Evolutionary conservation across 345 rosid genomes (phyloP), one percentile per base, ranked within the genome.

Genomic region (Syzygium aromaticum): DNA sequence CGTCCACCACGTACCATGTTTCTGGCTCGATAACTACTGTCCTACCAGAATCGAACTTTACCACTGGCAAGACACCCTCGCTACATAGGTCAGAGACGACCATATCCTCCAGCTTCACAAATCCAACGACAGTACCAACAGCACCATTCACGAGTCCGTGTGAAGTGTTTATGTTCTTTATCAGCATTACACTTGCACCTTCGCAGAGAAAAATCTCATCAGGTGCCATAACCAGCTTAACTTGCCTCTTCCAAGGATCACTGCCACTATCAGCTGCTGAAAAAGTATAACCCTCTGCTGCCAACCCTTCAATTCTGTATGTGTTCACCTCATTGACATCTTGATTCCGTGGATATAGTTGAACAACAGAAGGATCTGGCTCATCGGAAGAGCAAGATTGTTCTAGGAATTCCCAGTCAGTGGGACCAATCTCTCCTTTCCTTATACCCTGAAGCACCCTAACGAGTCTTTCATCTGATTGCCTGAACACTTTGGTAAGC

Each of bases 161-260:
- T 10, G 40, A 27, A 5, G 86, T 83, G 57, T 86, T 49, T 87
- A 87, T 73, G 78, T 89, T 89, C 88, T 86, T 89, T 33, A 86
- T 88, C 84, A 90, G 86, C 89, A 87, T 87, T 85, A 89, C 92
- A 87, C 92, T 89, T 17, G 89, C 88, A 46, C 89, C 88, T 63
- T 49, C n/a, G 51, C 90, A 89, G 52, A 87, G 85, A 23, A 33
- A 51, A 49, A 90, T 85, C 53, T 51, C 54, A 25, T 86, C 88
- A 1, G 86, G 87, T 16, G 86, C 87, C 2, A 90, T 89, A n/a
- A 89, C 90, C 16, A 52, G 87, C 28, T 89, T 82, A 52, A 87
- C 84, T 46, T 85, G 86, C 82, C 64, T 67, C 86, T 28, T 88
- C 78, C 84, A 46, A 51, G 14, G 54, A 8, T 77, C 77, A 17